Percentiles rank a stretch among this genome's conserved stretches.
These are phyloP conservation scores for Apiotrichum siamense DNA, from an alignment of 1,284 basidiomycete species.

Conservation along the genomic window DNA sequence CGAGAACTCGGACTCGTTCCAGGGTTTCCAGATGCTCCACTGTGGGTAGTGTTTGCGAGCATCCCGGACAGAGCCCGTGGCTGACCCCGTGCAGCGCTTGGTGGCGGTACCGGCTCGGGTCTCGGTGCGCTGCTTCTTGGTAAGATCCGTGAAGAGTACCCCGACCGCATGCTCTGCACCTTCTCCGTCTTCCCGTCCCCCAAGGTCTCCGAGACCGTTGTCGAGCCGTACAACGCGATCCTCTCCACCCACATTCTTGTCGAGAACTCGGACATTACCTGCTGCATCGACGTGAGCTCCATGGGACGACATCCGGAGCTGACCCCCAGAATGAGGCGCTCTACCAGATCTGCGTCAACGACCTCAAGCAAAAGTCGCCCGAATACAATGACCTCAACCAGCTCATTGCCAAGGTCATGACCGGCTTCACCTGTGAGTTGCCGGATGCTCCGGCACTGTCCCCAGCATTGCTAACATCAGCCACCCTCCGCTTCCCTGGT, in stretches of 20 bases:
- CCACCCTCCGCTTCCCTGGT: slow-evolving; percentile 71
- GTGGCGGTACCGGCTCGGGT: slow-evolving; percentile 59
- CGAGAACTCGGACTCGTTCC: slow-evolving; percentile 55
- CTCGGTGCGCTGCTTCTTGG: slow-evolving; percentile 59
- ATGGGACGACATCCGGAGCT: not conserved
- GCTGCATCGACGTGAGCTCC: slow-evolving; percentile 63
- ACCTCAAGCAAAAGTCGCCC: slow-evolving; percentile 86
- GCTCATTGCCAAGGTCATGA: slow-evolving; percentile 96
- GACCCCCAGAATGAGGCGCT: slow-evolving; percentile 82
- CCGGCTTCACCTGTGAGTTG: slow-evolving; percentile 53
- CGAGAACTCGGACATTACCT: slow-evolving; percentile 60
- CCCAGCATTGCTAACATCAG: slow-evolving; percentile 21
- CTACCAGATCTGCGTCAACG: slow-evolving; percentile 96
- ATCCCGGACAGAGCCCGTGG: no score
- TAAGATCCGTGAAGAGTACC: slow-evolving; percentile 60
- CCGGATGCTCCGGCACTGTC: no score
- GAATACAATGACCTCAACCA: slow-evolving; percentile 97
- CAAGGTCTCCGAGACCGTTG: slow-evolving; percentile 58
- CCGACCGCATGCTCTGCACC: slow-evolving; percentile 60
- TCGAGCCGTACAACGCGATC: slow-evolving; percentile 60
- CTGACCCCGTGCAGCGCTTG: slow-evolving; percentile 45
- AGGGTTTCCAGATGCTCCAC: slow-evolving; percentile 59
- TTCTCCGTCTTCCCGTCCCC: slow-evolving; percentile 59
- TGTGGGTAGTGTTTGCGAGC: slow-evolving; percentile 32
- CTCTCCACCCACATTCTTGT: slow-evolving; percentile 59